Conservation (phyloP, 1,284 basidiomycete species). For the Hortiboletus rubellus region DNA sequence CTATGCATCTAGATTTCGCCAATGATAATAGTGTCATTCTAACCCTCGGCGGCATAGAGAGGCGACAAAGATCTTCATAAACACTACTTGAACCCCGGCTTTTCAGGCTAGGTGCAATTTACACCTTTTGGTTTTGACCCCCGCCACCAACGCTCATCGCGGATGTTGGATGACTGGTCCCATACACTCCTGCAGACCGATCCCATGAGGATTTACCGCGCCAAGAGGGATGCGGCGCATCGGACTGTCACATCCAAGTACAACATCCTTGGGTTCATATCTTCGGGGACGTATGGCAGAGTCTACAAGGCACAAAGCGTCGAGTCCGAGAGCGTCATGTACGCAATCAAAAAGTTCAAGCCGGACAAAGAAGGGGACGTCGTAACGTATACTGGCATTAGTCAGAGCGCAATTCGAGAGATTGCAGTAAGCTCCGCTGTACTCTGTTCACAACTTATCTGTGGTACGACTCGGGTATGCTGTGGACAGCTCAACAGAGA, state of each 20-base stretch:
- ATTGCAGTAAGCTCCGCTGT: constrained; percentile 71
- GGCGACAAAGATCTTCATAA: neutral
- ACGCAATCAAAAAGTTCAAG: constrained; percentile 99
- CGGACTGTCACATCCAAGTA: constrained; percentile 79
- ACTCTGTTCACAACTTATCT: neutral
- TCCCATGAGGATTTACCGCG: constrained; percentile 83
- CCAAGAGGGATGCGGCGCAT: constrained; percentile 70
- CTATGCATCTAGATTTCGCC: neutral
- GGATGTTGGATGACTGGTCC: constrained; percentile 40
- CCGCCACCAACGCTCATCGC: neutral
- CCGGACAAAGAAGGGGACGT: constrained; percentile 98
- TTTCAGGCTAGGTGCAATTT: neutral
- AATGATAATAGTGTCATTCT: neutral
- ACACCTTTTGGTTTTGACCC: neutral
- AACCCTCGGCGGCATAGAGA: neutral
- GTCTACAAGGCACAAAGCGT: constrained; percentile 95
- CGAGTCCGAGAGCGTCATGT: constrained; percentile 65
- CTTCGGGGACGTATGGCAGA: constrained; percentile 95
- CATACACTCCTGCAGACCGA: constrained; percentile 53
- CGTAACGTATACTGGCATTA: constrained; percentile 93
- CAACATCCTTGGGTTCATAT: constrained; percentile 94
- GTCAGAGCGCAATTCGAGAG: constrained; percentile 94
- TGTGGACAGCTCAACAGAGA: constrained; percentile 82
- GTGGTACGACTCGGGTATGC: neutral
- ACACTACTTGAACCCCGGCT: neutral